Percentiles rank a stretch among this genome's conserved stretches.
These are phyloP conservation scores for Oldenlandia corymbosa DNA, from an alignment of 257 asterid genomes.

Conservation along the genomic window DNA sequence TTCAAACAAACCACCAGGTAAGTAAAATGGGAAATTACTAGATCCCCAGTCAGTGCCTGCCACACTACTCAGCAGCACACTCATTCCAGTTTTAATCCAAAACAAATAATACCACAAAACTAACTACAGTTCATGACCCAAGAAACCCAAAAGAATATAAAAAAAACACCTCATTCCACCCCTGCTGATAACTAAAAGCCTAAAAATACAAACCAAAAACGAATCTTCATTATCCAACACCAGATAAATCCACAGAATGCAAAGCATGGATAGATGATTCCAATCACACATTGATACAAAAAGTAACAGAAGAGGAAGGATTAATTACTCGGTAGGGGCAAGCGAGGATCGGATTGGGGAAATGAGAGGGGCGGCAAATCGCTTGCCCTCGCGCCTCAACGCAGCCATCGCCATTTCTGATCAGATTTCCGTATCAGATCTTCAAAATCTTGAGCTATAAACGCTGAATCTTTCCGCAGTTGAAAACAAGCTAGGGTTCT, in stretches of 20 bases:
- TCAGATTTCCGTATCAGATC: slow-evolving; percentile 23
- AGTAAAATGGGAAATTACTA: not conserved
- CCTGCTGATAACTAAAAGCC: not conserved
- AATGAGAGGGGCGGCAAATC: slow-evolving; percentile 65
- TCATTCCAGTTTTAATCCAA: not conserved
- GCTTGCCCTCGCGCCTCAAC: slow-evolving; percentile 88
- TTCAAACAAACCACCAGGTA: not conserved
- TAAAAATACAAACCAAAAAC: not conserved
- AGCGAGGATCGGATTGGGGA: slow-evolving; percentile 67
- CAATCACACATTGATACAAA: too few relatives aligned
- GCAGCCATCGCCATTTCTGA: slow-evolving; percentile 82
- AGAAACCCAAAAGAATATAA: not conserved
- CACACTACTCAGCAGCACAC: not conserved
- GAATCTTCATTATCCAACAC: not conserved
- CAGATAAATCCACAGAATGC: not conserved
- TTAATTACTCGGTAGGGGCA: slow-evolving; percentile 50
- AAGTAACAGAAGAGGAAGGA: not conserved
- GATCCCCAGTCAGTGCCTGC: not conserved
- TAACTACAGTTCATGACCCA: not conserved
- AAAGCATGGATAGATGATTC: not conserved
- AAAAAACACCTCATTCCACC: too few relatives aligned
- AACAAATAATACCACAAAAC: not conserved
- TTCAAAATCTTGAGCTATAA: not conserved
- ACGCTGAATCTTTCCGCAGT: not conserved
- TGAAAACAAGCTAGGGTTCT: not conserved